Percentiles rank a stretch among this genome's conserved stretches.
Conservation (phyloP, 2,329 filamentous ascomycete genomes). For the Chrysoporthe deuterocubensis region DNA sequence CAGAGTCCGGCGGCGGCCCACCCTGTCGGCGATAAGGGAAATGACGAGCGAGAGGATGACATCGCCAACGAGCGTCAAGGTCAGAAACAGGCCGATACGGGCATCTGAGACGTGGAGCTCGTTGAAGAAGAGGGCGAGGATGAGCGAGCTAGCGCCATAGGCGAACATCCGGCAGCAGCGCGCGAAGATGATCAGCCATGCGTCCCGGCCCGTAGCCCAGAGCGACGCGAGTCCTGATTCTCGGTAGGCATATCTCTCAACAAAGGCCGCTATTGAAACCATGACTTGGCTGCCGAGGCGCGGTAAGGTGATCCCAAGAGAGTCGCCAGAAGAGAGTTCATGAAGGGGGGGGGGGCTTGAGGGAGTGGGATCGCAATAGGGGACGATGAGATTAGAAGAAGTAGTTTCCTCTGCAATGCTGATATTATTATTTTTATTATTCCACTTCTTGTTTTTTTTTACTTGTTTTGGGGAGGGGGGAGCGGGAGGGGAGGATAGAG, state of each 20-base stretch:
- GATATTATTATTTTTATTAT: no score
- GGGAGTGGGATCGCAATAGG: no score
- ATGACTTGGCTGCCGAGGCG: conserved; percentile 4
- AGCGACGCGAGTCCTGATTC: conserved; percentile 55
- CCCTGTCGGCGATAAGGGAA: conserved; percentile 61
- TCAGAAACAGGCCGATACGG: conserved; percentile 68
- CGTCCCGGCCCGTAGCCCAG: conserved; percentile 51
- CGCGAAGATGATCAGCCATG: conserved; percentile 57
- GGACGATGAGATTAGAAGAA: no score
- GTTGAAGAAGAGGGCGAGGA: conserved; percentile 65
- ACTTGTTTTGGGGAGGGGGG: no score
- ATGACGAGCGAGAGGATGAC: conserved; percentile 61
- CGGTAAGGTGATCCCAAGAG: background rate
- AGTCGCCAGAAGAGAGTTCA: background rate
- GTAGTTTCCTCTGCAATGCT: no score
- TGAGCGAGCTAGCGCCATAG: conserved; percentile 64
- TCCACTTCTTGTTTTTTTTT: background rate
- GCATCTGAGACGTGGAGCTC: conserved; percentile 59
- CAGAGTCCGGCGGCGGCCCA: conserved; percentile 60
- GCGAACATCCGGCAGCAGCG: conserved; percentile 63
- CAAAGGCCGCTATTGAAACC: conserved; percentile 23
- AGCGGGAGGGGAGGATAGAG: background rate
- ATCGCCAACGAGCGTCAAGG: conserved; percentile 64
- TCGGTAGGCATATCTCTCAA: conserved; percentile 38
- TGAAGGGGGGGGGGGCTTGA: no score